These are phyloP conservation scores for Trametes elegans DNA, from an alignment of 768 basidiomycete species.

Conservation along the genomic window DNA sequence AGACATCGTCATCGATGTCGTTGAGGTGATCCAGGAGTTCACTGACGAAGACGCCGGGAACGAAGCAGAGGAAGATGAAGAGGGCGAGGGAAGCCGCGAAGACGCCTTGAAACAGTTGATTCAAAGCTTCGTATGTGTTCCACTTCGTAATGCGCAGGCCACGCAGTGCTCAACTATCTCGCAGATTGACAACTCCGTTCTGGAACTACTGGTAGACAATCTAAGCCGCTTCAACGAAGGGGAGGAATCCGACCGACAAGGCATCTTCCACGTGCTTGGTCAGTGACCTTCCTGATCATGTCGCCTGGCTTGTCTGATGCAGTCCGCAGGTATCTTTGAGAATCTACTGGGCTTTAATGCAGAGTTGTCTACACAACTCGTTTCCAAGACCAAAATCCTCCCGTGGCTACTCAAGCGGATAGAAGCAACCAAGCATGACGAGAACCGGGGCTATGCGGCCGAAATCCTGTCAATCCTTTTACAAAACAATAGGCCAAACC, in stretches of 20 bases:
- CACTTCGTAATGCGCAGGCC: neutral
- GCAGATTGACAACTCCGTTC: slow-evolving; percentile 77
- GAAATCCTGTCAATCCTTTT: slow-evolving; percentile 91
- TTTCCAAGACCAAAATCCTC: slow-evolving; percentile 72
- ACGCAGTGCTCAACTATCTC: neutral
- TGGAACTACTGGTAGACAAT: slow-evolving; percentile 90
- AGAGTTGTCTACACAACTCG: slow-evolving; percentile 63
- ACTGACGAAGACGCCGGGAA: slow-evolving; percentile 95
- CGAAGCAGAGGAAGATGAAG: slow-evolving; percentile 63
- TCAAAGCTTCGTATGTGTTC: slow-evolving; percentile 63
- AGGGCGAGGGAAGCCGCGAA: slow-evolving; percentile 56
- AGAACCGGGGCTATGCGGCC: slow-evolving; percentile 91
- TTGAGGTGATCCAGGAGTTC: slow-evolving; percentile 89
- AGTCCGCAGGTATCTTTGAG: slow-evolving; percentile 76
- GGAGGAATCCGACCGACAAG: slow-evolving; percentile 89
- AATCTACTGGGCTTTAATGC: slow-evolving; percentile 89
- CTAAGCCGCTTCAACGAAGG: slow-evolving; percentile 82
- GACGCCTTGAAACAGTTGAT: slow-evolving; percentile 74
- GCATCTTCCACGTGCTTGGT: slow-evolving; percentile 93
- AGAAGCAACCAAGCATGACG: slow-evolving; percentile 70
- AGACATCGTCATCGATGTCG: slow-evolving; percentile 95
- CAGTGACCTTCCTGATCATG: slow-evolving; percentile 10
- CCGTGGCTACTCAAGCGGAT: slow-evolving; percentile 80
- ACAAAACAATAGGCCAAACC: slow-evolving; percentile 69
- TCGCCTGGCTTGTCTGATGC: neutral